Conservation (phyloP, 2,329 filamentous ascomycete species). For the Aspergillus versicolor region DNA sequence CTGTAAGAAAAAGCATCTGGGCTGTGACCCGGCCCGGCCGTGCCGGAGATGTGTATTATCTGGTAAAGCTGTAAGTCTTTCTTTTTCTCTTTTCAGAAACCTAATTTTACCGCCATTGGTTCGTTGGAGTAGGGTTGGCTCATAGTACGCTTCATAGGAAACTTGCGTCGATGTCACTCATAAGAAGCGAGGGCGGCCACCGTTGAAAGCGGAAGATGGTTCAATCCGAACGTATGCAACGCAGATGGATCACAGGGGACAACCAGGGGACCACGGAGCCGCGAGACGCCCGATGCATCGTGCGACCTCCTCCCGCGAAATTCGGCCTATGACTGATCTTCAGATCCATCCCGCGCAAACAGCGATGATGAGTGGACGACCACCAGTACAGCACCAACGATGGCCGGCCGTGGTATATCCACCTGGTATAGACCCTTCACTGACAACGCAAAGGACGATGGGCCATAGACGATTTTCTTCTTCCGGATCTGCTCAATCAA, state of each 20-base stretch:
- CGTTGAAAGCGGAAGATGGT: slow-evolving; percentile 44
- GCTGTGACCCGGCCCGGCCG: slow-evolving; percentile 46
- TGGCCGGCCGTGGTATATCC: slow-evolving; percentile 34
- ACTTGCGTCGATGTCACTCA: slow-evolving; percentile 48
- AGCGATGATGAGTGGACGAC: slow-evolving; percentile 20
- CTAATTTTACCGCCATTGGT: neutral
- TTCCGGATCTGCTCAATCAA: slow-evolving; percentile 28
- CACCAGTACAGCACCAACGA: slow-evolving; percentile 27
- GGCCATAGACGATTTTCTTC: slow-evolving; percentile 35
- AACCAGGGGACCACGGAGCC: slow-evolving; percentile 27
- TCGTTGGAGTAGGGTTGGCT: neutral
- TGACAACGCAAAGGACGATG: slow-evolving; percentile 24
- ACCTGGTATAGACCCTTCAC: slow-evolving; percentile 27
- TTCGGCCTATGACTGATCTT: slow-evolving; percentile 39
- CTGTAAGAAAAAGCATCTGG: slow-evolving; percentile 50
- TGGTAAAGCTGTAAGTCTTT: slow-evolving; percentile 45
- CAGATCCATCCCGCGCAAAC: slow-evolving; percentile 26
- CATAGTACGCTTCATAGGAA: slow-evolving; percentile 26
- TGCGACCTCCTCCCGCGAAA: slow-evolving; percentile 37
- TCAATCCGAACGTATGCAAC: slow-evolving; percentile 32
- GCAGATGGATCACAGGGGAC: slow-evolving; percentile 26
- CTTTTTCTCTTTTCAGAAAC: neutral
- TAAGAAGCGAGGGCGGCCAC: slow-evolving; percentile 47
- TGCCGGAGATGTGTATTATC: slow-evolving; percentile 47
- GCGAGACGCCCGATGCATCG: slow-evolving; percentile 31